Evolutionary conservation across 2,329 filamentous ascomycete genomes (phyloP), one percentile per base, ranked within the genome.

Genomic region (Ophiocordyceps polyrhachis-furcata): DNA sequence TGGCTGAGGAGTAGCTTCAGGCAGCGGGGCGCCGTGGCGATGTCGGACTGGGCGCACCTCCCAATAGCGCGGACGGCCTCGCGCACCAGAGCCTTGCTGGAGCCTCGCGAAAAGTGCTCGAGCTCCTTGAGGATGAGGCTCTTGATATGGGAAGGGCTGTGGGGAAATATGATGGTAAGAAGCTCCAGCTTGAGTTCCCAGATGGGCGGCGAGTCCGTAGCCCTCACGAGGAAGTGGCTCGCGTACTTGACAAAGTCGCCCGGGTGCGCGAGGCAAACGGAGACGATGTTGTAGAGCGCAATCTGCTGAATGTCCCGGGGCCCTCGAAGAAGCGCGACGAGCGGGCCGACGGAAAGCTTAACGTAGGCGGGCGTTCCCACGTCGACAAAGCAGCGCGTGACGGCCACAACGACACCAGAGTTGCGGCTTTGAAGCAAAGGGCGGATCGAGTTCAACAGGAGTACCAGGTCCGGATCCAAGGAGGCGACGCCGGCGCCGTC

Each of bases 61-160:
- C 91, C 91, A 52, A 98, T 93, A 6, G 91, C 89, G 21, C 87
- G 75, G 4, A 98, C 89, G 35, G 87, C 84, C 58, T 95, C 89
- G 23, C 83, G 79, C 28, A 95, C 84, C 12, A 96, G 70, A 1
- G 78, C 73, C 49, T 82, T 78, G 58, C 94, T 80, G 0, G 60
- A 68, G 5, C 76, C 79, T 48, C 81, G 76, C 0, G 84, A 86
- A 60, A 96, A 96, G 63, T 96, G 89, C 55, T 94, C 88, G 6
- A 98, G 71, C 58, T 98, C 91, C 51, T 83, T 88, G 43, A 98
- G 71, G 41, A 96, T 85, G 7, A 98, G 71, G 46, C 83, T 83
- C 60, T 94, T 93, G 47, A 83, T 68, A 47, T 85, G 79, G 11
- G 74, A 60, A 6, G 80, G 78, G 50, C 80, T 80, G 56, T 93